phyloP scores from a whole-genome alignment of 768 basidiomycete species.

The Lyophyllum atratum region DNA sequence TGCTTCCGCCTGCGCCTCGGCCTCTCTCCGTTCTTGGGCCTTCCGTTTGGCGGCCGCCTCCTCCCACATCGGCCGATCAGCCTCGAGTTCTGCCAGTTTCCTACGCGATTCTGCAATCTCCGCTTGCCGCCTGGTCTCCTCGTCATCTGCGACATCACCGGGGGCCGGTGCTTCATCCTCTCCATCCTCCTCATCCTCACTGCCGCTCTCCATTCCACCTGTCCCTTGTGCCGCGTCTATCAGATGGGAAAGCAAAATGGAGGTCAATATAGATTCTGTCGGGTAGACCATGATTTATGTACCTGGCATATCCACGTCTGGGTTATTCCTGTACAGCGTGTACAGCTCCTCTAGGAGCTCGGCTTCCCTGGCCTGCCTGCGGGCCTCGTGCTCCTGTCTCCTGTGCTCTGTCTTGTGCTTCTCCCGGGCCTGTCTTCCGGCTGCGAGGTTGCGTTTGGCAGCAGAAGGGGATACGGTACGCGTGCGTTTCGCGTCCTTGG shows the following conservation, averaged over 20 bases:
- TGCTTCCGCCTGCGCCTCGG: constrained; percentile 28
- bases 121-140: constrained; percentile 39
- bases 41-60: constrained; percentile 48
- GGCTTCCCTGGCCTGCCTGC: constrained; percentile 38
- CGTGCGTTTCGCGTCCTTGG: constrained; percentile 46
- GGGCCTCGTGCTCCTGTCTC: constrained; percentile 36
- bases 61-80: constrained; percentile 64
- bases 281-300: neutral
- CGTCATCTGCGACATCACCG: constrained; percentile 22
- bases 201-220: constrained; percentile 16
- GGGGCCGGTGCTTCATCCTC: neutral
- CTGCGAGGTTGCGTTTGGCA: constrained; percentile 37
- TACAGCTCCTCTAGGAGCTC: constrained; percentile 43
- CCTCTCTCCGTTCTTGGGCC: constrained; percentile 42
- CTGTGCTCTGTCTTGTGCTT: constrained; percentile 42
- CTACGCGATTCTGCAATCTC: constrained; percentile 64
- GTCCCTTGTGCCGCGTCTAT: constrained; percentile 1
- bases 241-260: neutral
- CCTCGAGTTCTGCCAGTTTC: constrained; percentile 69
- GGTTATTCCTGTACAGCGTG: constrained; percentile 36
- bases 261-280: neutral
- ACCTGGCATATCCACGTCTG: constrained; percentile 26
- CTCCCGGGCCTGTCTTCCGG: constrained; percentile 40
- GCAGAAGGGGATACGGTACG: constrained; percentile 50
- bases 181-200: constrained; percentile 6